Conservation (phyloP, 1,284 basidiomycete genomes). For the Boletus hoseneyae region DNA sequence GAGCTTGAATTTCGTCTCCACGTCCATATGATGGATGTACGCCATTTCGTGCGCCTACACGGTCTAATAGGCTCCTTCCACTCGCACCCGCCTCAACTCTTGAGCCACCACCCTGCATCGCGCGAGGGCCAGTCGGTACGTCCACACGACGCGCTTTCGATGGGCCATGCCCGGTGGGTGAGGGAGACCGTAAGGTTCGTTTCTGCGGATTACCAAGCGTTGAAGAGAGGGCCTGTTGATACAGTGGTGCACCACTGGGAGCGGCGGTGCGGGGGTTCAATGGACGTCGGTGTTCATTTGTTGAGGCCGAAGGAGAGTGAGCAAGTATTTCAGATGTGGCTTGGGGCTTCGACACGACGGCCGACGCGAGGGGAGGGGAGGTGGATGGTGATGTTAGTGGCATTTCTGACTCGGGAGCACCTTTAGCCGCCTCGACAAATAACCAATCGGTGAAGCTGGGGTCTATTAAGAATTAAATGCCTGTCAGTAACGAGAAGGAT, state of each 20-base stretch:
- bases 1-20: slow-evolving; percentile 70
- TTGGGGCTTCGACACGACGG: slow-evolving; percentile 15
- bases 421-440: slow-evolving; percentile 73
- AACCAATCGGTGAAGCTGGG: slow-evolving; percentile 80
- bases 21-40: slow-evolving; percentile 27
- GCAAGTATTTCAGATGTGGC: slow-evolving; percentile 24
- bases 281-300: slow-evolving; percentile 42
- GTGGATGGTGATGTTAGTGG: slow-evolving; percentile 34
- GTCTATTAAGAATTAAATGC: slow-evolving; percentile 42
- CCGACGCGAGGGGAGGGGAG: slow-evolving; percentile 31
- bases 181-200: slow-evolving; percentile 72
- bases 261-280: slow-evolving; percentile 40
- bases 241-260: slow-evolving; percentile 40
- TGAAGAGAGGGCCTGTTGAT: slow-evolving; percentile 71
- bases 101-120: slow-evolving; percentile 61
- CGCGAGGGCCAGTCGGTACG: slow-evolving; percentile 74
- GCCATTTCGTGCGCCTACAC: slow-evolving; percentile 56
- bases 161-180: slow-evolving; percentile 55
- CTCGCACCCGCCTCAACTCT: slow-evolving; percentile 29
- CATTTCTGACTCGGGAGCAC: slow-evolving; percentile 47
- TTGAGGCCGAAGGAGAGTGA: slow-evolving; percentile 26
- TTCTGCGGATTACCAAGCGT: slow-evolving; percentile 63
- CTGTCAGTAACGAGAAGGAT: slow-evolving; percentile 13
- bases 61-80: slow-evolving; percentile 66
- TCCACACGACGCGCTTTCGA: slow-evolving; percentile 69